These are phyloP conservation scores for Friedmanniomyces endolithicus DNA, from an alignment of 495 filamentous ascomycete genomes.

Conservation along the genomic window DNA sequence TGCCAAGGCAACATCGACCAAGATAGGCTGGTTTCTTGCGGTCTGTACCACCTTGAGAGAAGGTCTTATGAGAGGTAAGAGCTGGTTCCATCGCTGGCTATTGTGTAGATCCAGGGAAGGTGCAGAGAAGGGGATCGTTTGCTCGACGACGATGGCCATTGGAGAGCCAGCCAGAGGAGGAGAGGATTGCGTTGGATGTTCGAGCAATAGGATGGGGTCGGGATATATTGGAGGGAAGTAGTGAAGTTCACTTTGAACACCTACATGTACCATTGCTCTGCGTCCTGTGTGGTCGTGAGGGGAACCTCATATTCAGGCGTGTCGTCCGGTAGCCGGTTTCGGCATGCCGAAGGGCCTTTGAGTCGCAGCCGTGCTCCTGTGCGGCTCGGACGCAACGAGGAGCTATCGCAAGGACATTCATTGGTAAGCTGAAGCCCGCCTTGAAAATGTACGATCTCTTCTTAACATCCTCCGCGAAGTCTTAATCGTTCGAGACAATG, in stretches of 20 bases:
- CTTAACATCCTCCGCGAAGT: no score
- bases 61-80: slow-evolving; percentile 17
- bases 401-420: no score
- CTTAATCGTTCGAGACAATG: not conserved
- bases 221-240: no score
- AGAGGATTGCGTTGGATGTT: not conserved
- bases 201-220: no score
- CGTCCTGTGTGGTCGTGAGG: not conserved
- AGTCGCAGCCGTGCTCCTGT: not conserved
- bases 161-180: not conserved
- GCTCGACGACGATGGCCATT: slow-evolving; percentile 19
- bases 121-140: slow-evolving; percentile 17
- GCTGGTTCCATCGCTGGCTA: slow-evolving; percentile 9
- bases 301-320: not conserved
- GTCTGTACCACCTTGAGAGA: slow-evolving; percentile 1
- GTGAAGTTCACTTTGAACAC: no score
- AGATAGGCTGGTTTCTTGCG: slow-evolving; percentile 11
- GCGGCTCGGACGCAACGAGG: not conserved
- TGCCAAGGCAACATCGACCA: slow-evolving; percentile 6
- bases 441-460: no score
- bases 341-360: not conserved
- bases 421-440: no score
- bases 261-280: not conserved
- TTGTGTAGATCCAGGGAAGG: slow-evolving; percentile 22
- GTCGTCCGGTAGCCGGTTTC: not conserved